Conservation (phyloP, 345 rosid genomes). For the Populus ilicifolia region DNA sequence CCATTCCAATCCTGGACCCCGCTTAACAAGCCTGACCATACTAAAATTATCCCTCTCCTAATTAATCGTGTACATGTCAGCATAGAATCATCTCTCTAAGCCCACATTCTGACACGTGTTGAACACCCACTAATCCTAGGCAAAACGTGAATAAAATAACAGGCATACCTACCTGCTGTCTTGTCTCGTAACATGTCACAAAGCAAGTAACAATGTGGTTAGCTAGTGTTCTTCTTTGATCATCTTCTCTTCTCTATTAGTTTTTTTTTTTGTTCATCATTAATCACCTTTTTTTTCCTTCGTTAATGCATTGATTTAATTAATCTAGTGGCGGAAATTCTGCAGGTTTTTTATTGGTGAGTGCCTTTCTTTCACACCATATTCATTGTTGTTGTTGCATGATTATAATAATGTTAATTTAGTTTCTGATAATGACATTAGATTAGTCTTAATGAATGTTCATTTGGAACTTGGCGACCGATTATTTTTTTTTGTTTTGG, state of each 20-base stretch:
- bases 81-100: conserved; percentile 11
- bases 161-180: neutral
- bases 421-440: neutral
- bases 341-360: conserved; percentile 11
- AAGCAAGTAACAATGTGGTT: neutral
- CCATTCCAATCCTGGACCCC: conserved; percentile 23
- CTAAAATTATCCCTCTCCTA: neutral
- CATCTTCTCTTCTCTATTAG: neutral
- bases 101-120: conserved; percentile 22
- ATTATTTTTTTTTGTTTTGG: neutral
- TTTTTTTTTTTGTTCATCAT: neutral
- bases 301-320: conserved; percentile 11
- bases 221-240: neutral
- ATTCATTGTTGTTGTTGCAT: neutral
- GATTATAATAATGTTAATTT: neutral
- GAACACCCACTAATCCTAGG: conserved; percentile 19
- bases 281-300: neutral
- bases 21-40: conserved; percentile 31
- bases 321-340: conserved; percentile 13
- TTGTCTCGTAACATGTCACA: neutral
- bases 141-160: conserved; percentile 19
- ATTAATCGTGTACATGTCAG: conserved; percentile 11
- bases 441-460: neutral
- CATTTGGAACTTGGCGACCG: neutral
- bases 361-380: neutral